Conservation (phyloP, 208 protist genomes). For the Trypanosoma platydactyli region DNA sequence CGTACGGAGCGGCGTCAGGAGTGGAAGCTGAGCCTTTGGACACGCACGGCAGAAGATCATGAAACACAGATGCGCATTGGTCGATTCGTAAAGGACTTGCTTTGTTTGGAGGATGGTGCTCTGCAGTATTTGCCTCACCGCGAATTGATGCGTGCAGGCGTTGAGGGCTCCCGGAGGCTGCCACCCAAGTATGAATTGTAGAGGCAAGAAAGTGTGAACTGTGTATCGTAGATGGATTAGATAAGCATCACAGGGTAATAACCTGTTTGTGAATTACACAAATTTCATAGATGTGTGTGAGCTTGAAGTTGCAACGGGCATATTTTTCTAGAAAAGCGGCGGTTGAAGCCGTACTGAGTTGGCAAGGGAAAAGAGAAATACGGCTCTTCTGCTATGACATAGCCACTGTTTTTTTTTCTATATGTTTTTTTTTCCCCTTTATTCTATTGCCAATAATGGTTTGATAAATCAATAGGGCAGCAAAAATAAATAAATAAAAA, state of each 20-base stretch:
- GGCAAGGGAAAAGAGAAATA: not conserved
- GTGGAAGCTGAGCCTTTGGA: constrained; percentile 89
- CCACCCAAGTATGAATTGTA: constrained; percentile 55
- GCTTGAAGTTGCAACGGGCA: not conserved
- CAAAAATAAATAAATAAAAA: constrained; percentile 1
- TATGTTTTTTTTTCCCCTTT: no score
- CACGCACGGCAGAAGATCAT: constrained; percentile 66
- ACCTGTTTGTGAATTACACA: not conserved
- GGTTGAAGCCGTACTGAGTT: no score
- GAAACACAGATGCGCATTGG: constrained; percentile 67
- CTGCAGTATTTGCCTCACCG: constrained; percentile 69
- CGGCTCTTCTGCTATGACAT: not conserved
- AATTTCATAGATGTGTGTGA: constrained; percentile 1
- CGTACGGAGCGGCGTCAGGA: constrained; percentile 47
- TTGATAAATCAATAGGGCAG: not conserved
- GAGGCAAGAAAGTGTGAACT: not conserved
- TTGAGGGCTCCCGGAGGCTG: constrained; percentile 27
- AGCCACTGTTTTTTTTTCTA: not conserved
- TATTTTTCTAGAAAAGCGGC: no score
- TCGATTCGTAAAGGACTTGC: constrained; percentile 49
- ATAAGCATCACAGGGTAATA: not conserved
- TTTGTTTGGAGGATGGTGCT: constrained; percentile 39
- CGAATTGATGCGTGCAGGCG: constrained; percentile 80
- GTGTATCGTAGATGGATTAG: not conserved
- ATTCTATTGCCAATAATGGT: no score